These are phyloP conservation scores for Beta vulgaris DNA, from an alignment of 148 eudicot species.

Conservation along the genomic window DNA sequence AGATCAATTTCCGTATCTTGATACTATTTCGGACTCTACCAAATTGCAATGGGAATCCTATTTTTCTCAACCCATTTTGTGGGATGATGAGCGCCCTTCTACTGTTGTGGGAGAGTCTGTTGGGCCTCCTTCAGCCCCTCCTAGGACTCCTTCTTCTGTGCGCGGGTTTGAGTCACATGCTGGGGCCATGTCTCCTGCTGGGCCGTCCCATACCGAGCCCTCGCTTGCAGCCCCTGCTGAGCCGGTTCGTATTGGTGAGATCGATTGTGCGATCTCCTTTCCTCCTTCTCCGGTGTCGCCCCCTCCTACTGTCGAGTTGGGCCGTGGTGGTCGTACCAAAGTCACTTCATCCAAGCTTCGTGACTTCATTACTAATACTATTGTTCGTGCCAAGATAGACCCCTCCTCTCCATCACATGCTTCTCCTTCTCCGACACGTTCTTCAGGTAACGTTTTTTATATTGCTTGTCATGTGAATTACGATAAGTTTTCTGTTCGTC, in stretches of 20 bases:
- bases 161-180: too few species aligned
- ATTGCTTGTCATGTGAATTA: slow-evolving; percentile 14
- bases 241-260: neutral
- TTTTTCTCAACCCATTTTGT: neutral
- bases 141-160: too few species aligned
- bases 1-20: neutral
- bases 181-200: too few species aligned
- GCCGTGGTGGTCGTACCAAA: neutral
- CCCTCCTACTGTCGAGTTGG: too few species aligned
- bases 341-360: neutral
- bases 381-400: neutral
- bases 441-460: slow-evolving; percentile 13
- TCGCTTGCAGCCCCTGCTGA: neutral
- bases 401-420: neutral
- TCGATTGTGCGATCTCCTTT: too few species aligned
- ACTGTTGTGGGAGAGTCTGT: neutral
- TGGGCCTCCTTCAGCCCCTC: too few species aligned
- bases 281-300: too few species aligned
- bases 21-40: neutral
- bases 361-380: neutral
- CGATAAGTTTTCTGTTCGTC: neutral
- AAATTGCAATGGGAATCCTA: neutral
- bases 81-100: neutral
- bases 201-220: neutral
- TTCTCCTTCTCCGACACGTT: neutral